Percentiles rank a stretch among this genome's conserved stretches.
Evolutionary conservation across 768 basidiomycete genomes (phyloP).

Genomic region (Boletus rubescentipes): DNA sequence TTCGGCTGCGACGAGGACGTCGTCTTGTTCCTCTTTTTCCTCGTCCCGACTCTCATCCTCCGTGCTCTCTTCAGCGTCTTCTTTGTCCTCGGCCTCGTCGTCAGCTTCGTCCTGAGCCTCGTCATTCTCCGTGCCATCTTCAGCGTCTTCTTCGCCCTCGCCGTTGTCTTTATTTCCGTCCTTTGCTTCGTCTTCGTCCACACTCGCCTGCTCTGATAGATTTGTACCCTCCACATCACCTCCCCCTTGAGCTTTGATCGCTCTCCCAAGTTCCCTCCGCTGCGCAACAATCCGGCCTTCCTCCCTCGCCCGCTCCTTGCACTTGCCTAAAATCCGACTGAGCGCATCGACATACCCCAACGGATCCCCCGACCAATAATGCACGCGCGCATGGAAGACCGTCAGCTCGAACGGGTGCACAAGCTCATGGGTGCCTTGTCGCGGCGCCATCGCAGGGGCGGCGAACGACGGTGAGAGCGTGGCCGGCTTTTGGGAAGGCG

Average conservation of each 20-base stretch:
- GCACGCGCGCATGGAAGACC: slow-evolving; percentile 70
- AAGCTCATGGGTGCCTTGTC: slow-evolving; percentile 8
- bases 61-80: background rate
- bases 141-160: background rate
- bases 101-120: background rate
- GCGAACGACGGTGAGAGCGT: background rate
- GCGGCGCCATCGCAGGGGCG: slow-evolving; percentile 24
- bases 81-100: background rate
- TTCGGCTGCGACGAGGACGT: slow-evolving; percentile 26
- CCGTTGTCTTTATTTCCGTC: background rate
- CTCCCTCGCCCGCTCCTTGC: slow-evolving; percentile 51
- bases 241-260: background rate
- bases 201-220: slow-evolving; percentile 1
- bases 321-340: slow-evolving; percentile 57
- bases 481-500: slow-evolving; percentile 21
- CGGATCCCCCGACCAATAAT: slow-evolving; percentile 81
- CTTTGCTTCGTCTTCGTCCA: slow-evolving; percentile 24
- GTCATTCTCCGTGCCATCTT: background rate
- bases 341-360: slow-evolving; percentile 80
- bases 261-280: slow-evolving; percentile 3
- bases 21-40: slow-evolving; percentile 10
- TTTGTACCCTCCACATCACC: background rate
- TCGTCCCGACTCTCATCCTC: background rate
- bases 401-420: slow-evolving; percentile 49
- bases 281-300: slow-evolving; percentile 18